These are phyloP conservation scores for Plasmodium inui DNA, from an alignment of 169 alveolate species.

Conservation along the genomic window DNA sequence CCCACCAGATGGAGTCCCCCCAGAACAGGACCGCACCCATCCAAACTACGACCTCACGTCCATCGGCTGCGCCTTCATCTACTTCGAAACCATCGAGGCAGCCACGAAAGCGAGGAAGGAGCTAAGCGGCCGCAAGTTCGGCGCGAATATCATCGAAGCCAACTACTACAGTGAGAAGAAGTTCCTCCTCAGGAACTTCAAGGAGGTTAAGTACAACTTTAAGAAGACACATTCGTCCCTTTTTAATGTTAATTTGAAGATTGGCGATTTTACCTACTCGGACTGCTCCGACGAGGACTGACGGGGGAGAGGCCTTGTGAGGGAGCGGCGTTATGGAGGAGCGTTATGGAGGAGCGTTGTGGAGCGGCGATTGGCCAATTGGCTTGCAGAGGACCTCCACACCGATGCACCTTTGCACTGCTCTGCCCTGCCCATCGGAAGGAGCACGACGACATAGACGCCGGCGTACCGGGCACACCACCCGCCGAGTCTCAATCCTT, in stretches of 20 bases:
- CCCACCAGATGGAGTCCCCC: slow-evolving; percentile 27
- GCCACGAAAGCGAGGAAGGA: slow-evolving; percentile 83
- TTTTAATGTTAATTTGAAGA: slow-evolving; percentile 27
- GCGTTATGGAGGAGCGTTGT: no score
- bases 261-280: slow-evolving; percentile 50
- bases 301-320: background rate
- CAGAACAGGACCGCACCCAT: slow-evolving; percentile 63
- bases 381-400: no score
- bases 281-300: slow-evolving; percentile 45
- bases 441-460: no score
- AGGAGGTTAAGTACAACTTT: slow-evolving; percentile 79
- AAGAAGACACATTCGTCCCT: slow-evolving; percentile 62
- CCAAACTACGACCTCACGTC: slow-evolving; percentile 62
- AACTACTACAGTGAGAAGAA: slow-evolving; percentile 79
- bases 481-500: no score
- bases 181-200: slow-evolving; percentile 67
- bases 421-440: no score
- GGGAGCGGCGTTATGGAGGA: no score
- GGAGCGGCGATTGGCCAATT: no score
- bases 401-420: no score
- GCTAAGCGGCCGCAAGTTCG: slow-evolving; percentile 82
- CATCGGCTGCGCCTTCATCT: slow-evolving; percentile 82
- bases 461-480: no score
- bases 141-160: slow-evolving; percentile 83
- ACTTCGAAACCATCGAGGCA: slow-evolving; percentile 78